Evolutionary conservation across 805 yeast species (phyloP).

Genomic region (Yarrowia sp.): DNA sequence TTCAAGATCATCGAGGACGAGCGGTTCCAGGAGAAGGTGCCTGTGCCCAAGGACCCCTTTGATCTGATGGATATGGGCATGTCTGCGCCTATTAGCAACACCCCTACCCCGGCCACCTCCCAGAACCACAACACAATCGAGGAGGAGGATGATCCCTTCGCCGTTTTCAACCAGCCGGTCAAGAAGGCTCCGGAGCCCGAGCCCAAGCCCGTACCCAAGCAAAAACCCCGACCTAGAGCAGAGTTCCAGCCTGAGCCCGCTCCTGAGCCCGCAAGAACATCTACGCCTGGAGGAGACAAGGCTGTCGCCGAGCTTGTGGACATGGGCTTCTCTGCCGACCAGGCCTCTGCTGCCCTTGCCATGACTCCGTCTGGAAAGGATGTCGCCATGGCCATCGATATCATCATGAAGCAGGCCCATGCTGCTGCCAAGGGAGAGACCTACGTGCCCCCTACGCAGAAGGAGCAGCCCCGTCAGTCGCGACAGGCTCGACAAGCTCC

Average conservation of each 20-base stretch:
- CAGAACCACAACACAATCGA: not conserved
- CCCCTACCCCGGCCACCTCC: not conserved
- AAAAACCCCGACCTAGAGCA: not conserved
- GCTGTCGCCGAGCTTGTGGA: conserved; percentile 69
- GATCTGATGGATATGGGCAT: conserved; percentile 26
- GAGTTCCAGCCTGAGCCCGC: conserved; percentile 3
- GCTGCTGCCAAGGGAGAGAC: conserved; percentile 37
- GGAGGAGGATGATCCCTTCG: conserved; percentile 28
- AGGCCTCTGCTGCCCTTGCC: conserved; percentile 58
- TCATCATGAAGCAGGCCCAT: conserved; percentile 61
- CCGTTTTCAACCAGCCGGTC: conserved; percentile 27
- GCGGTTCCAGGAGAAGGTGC: not conserved
- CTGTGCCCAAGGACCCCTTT: not conserved
- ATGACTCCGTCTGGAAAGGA: conserved; percentile 53
- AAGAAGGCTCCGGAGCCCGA: not conserved
- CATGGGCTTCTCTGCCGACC: conserved; percentile 70
- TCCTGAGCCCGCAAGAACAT: not conserved
- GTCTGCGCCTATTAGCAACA: not conserved
- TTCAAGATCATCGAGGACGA: conserved; percentile 28
- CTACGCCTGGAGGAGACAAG: conserved; percentile 31
- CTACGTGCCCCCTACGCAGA: not conserved
- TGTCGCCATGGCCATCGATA: conserved; percentile 63
- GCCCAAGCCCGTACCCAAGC: conserved; percentile 5
- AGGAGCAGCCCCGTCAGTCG: not conserved
- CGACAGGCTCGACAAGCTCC: not conserved